Evolutionary conservation across 805 yeast genomes (phyloP).

Genomic region (Cyberlindnera suaveolens): DNA sequence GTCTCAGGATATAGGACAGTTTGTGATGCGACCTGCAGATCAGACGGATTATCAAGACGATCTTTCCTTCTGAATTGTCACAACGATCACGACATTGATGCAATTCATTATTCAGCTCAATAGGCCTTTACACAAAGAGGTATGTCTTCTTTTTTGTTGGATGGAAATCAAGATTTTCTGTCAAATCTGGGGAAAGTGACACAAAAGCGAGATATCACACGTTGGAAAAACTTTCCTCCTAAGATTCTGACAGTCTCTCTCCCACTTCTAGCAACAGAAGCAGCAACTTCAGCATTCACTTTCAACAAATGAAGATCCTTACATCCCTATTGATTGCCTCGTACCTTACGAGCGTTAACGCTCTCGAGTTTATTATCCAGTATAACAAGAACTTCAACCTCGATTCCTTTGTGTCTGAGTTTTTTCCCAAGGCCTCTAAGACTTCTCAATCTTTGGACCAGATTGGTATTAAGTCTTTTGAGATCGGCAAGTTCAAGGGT

Average conservation of each 20-base stretch:
- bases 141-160: no score
- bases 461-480: slow-evolving; percentile 17
- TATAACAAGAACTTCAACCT: slow-evolving; percentile 18
- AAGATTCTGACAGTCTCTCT: no score
- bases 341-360: neutral
- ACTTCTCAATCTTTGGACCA: slow-evolving; percentile 10
- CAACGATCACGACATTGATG: no score
- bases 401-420: slow-evolving; percentile 12
- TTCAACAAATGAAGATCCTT: neutral
- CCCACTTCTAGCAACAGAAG: neutral
- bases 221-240: no score
- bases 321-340: neutral
- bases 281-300: neutral
- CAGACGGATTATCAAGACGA: no score
- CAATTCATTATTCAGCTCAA: neutral
- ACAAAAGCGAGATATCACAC: no score
- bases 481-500: slow-evolving; percentile 29
- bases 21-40: neutral
- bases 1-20: neutral
- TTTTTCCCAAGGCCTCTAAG: slow-evolving; percentile 9
- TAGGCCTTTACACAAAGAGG: neutral
- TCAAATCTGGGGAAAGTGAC: no score
- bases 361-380: slow-evolving; percentile 22
- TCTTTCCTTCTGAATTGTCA: no score
- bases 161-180: no score